These are phyloP conservation scores for Diaporthe humulicola DNA, from an alignment of 2,329 filamentous ascomycete species.

Conservation along the genomic window DNA sequence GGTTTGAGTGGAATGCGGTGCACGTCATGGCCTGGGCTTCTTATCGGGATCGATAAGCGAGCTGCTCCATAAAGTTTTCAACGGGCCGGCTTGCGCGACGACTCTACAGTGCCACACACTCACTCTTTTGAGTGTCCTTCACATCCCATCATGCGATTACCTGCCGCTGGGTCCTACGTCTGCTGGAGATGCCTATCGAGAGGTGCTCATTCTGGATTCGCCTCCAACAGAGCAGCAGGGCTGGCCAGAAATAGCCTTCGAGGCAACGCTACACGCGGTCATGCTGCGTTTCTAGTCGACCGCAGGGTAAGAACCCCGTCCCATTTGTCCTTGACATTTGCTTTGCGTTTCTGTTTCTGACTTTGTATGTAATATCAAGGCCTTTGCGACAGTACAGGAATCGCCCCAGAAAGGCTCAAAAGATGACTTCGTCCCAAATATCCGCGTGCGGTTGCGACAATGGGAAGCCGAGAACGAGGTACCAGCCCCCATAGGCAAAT, in stretches of 20 bases:
- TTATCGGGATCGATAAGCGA: conserved; percentile 23
- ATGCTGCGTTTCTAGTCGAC: conserved; percentile 5
- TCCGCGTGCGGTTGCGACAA: conserved; percentile 57
- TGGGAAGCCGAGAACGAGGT: conserved; percentile 56
- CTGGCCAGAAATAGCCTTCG: conserved; percentile 25
- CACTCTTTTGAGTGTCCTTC: background rate
- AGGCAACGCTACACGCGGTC: background rate
- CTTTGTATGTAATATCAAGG: background rate
- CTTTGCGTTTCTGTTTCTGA: background rate
- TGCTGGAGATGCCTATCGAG: conserved; percentile 49
- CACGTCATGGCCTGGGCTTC: background rate
- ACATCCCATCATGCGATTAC: conserved; percentile 48
- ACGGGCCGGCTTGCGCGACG: background rate
- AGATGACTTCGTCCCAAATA: conserved; percentile 38
- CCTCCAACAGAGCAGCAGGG: conserved; percentile 1
- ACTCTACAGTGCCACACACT: background rate
- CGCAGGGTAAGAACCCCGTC: conserved; percentile 18
- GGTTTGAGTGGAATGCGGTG: background rate
- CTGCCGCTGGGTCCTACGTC: conserved; percentile 46
- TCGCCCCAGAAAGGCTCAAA: background rate
- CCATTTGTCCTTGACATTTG: background rate
- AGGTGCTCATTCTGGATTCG: conserved; percentile 9
- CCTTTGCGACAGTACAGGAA: conserved; percentile 35
- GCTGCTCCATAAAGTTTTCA: conserved; percentile 9
- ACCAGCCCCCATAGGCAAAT: conserved; percentile 41